These are phyloP conservation scores for Sclerotinia sclerotiorum DNA, from an alignment of 2,329 filamentous ascomycete genomes.

Conservation along the genomic window DNA sequence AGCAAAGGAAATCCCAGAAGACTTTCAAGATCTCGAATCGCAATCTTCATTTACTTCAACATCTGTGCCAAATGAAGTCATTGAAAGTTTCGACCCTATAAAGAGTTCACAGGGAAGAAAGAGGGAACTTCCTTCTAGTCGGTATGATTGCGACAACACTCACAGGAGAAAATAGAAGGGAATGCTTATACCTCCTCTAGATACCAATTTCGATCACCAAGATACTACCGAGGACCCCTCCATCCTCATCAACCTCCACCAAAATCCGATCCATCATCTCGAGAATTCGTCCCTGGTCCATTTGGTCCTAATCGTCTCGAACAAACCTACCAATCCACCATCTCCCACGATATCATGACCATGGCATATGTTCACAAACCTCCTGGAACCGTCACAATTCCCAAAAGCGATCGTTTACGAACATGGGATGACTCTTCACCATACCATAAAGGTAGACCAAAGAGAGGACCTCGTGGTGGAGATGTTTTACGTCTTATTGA, in stretches of 20 bases:
- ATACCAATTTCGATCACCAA: slow-evolving; percentile 93
- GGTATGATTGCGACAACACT: slow-evolving; percentile 37
- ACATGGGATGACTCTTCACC: slow-evolving; percentile 88
- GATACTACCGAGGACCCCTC: slow-evolving; percentile 90
- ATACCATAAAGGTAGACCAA: slow-evolving; percentile 88
- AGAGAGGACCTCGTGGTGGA: slow-evolving; percentile 79
- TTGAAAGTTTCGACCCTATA: slow-evolving; percentile 50
- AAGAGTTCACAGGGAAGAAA: slow-evolving; percentile 46
- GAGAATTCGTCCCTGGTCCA: slow-evolving; percentile 85
- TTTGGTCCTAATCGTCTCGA: slow-evolving; percentile 85
- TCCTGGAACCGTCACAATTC: slow-evolving; percentile 65
- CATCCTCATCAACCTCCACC: slow-evolving; percentile 91
- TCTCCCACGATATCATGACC: slow-evolving; percentile 84
- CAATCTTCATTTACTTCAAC: slow-evolving; percentile 45
- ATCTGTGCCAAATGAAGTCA: slow-evolving; percentile 41
- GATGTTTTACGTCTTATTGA: slow-evolving; percentile 71
- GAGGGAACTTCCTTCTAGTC: slow-evolving; percentile 43
- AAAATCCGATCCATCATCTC: slow-evolving; percentile 80
- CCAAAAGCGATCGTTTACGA: slow-evolving; percentile 66
- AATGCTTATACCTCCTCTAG: slow-evolving; percentile 47
- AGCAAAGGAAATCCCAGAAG: slow-evolving; percentile 30
- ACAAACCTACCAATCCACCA: slow-evolving; percentile 85
- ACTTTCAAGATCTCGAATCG: slow-evolving; percentile 48
- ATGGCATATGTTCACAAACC: slow-evolving; percentile 84
- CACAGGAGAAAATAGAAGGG: background rate